Conservation (phyloP, 2,329 filamentous ascomycete genomes). For the Cyphellophora europaea region DNA sequence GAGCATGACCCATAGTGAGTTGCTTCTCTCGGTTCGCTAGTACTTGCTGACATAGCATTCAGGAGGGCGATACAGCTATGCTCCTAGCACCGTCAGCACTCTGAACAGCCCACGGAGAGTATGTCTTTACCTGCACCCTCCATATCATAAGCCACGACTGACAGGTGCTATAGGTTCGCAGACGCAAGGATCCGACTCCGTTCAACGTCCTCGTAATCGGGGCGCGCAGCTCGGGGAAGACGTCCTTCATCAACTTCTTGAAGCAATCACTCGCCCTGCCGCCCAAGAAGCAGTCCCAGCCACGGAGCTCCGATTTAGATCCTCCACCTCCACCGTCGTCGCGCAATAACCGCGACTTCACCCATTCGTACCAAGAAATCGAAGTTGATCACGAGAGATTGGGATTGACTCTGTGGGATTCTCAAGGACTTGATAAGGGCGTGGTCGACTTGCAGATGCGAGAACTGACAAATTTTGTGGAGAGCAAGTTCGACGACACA, state of each 20-base stretch:
- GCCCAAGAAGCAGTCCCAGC: constrained; percentile 60
- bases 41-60: constrained; percentile 3
- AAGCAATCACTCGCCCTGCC: constrained; percentile 76
- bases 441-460: constrained; percentile 89
- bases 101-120: constrained; percentile 83
- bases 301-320: constrained; percentile 47
- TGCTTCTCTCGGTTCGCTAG: neutral
- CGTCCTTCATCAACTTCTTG: constrained; percentile 92
- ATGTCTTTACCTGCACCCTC: neutral
- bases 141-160: no score
- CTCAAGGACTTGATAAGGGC: constrained; percentile 86
- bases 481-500: constrained; percentile 97
- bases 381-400: constrained; percentile 89
- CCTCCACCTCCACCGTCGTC: constrained; percentile 43
- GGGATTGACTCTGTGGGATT: constrained; percentile 93
- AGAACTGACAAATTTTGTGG: constrained; percentile 83
- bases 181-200: constrained; percentile 92
- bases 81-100: constrained; percentile 80
- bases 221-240: constrained; percentile 81
- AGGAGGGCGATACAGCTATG: constrained; percentile 82
- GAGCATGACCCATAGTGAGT: constrained; percentile 81
- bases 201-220: constrained; percentile 95
- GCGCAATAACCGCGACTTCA: constrained; percentile 58
- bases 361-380: constrained; percentile 83
- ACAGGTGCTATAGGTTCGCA: no score